Percentiles rank a stretch among this genome's conserved stretches.
These are phyloP conservation scores for Termitomyces heimii DNA, from an alignment of 768 basidiomycete genomes.

Conservation along the genomic window DNA sequence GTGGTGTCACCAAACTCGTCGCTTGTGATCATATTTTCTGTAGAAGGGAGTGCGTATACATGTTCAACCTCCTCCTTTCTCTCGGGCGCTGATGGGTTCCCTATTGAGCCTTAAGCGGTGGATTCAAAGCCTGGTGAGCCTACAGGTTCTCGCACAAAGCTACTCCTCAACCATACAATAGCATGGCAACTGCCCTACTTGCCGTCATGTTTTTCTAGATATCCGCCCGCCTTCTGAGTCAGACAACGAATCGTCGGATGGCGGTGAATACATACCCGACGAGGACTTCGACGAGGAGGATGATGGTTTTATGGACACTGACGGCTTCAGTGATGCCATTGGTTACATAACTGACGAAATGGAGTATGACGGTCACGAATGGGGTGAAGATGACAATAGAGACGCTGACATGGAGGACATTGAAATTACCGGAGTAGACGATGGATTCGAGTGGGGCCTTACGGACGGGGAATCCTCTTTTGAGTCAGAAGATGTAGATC, in stretches of 20 bases:
- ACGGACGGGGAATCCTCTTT: slow-evolving; percentile 35
- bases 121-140: slow-evolving; percentile 50
- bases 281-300: slow-evolving; percentile 47
- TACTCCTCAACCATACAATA: slow-evolving; percentile 17
- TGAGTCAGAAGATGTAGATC: slow-evolving; percentile 17
- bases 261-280: slow-evolving; percentile 58
- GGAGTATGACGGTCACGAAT: slow-evolving; percentile 22
- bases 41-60: slow-evolving; percentile 43
- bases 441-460: slow-evolving; percentile 31
- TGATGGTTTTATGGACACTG: slow-evolving; percentile 37
- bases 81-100: neutral
- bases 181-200: slow-evolving; percentile 72
- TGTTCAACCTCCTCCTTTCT: neutral
- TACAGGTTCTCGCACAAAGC: neutral
- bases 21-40: slow-evolving; percentile 68
- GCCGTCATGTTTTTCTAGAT: slow-evolving; percentile 53
- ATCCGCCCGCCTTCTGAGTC: slow-evolving; percentile 43
- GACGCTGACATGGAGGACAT: slow-evolving; percentile 16
- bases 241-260: slow-evolving; percentile 64
- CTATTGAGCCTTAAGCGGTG: slow-evolving; percentile 54
- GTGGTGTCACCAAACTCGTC: slow-evolving; percentile 52
- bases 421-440: slow-evolving; percentile 17
- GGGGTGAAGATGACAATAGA: slow-evolving; percentile 13
- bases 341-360: slow-evolving; percentile 35
- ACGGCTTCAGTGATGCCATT: slow-evolving; percentile 32